phyloP scores from a whole-genome alignment of 192 early-diverging fungal species.

The Umbelopsis sp. region DNA sequence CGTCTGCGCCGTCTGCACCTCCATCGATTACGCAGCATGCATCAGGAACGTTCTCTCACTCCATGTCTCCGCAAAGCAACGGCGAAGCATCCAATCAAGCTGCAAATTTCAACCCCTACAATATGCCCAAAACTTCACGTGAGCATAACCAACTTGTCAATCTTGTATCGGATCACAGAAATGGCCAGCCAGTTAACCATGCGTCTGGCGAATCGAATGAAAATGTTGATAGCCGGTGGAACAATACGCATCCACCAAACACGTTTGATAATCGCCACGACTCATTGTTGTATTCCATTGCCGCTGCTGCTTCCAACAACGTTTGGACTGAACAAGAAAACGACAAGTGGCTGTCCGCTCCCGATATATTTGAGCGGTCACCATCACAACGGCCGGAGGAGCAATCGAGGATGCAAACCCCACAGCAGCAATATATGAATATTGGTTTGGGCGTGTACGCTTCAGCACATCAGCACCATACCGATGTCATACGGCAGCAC shows the following conservation, averaged over 20 bases:
- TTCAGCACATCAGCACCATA: conserved; percentile 41
- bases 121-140: background rate
- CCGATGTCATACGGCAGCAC: conserved; percentile 39
- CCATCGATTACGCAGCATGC: conserved; percentile 5
- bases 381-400: background rate
- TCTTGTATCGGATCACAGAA: background rate
- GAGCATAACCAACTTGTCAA: conserved; percentile 3
- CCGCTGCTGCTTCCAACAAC: conserved; percentile 1
- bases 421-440: conserved; percentile 29
- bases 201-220: background rate
- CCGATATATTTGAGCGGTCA: conserved; percentile 2
- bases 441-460: conserved; percentile 41
- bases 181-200: background rate
- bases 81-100: background rate
- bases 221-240: background rate
- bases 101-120: background rate
- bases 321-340: conserved; percentile 2
- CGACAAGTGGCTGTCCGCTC: conserved; percentile 1
- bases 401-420: background rate
- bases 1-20: background rate
- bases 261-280: conserved; percentile 11
- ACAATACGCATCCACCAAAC: background rate
- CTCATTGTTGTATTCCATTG: conserved; percentile 1
- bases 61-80: conserved; percentile 4
- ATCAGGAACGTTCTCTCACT: background rate